Evolutionary conservation across 179 eudicot species (phyloP).

Genomic region (Sideroxylon spinosum): DNA sequence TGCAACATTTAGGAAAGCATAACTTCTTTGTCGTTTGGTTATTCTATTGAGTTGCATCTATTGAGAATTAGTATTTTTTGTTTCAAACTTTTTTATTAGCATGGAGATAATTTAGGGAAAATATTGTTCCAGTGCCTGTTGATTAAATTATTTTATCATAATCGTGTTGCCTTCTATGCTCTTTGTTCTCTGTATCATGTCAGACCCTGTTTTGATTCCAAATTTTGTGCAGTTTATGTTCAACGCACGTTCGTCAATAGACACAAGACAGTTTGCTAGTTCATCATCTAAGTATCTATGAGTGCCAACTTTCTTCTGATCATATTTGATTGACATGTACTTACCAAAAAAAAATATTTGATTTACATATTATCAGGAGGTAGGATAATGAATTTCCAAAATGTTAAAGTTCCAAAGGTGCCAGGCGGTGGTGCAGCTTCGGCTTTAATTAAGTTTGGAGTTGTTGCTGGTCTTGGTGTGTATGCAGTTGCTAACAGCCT

Average conservation of each 20-base stretch:
- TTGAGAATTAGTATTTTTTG: not conserved
- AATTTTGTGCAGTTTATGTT: not conserved
- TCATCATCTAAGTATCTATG: not conserved
- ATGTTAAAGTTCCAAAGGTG: constrained; percentile 75
- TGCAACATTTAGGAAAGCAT: not conserved
- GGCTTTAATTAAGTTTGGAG: constrained; percentile 53
- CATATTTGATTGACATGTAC: not conserved
- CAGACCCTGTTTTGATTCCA: not conserved
- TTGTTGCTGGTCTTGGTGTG: constrained; percentile 58
- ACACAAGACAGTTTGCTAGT: not conserved
- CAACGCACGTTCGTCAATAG: too few species aligned
- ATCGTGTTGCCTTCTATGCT: not conserved
- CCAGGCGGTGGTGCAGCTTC: constrained; percentile 73
- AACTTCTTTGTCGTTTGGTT: constrained; percentile 2
- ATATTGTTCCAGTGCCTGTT: not conserved
- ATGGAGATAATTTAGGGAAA: not conserved
- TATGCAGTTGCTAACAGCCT: constrained; percentile 67
- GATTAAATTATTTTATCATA: not conserved
- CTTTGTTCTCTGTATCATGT: not conserved
- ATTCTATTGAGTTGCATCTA: not conserved
- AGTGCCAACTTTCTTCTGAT: not conserved
- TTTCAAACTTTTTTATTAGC: not conserved
- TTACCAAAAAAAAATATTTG: too few species aligned
- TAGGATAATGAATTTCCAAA: constrained; percentile 63
- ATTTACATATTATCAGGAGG: constrained; percentile 11